phyloP scores from a whole-genome alignment of 2,329 filamentous ascomycete species.

The Aotearoamyces nothofagi region DNA sequence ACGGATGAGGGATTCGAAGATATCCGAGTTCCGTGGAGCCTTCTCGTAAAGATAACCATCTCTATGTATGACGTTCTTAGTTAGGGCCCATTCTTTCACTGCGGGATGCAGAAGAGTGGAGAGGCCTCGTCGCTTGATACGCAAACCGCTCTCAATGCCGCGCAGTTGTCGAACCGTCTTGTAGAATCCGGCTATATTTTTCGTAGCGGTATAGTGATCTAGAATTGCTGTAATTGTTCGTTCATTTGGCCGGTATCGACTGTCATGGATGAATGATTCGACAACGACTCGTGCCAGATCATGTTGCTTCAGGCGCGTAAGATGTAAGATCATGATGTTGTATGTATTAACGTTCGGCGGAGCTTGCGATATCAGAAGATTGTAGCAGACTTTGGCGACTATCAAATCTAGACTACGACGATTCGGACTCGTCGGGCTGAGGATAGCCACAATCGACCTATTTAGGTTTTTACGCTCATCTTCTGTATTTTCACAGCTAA shows the following conservation, averaged over 20 bases:
- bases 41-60: constrained; percentile 10
- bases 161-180: constrained; percentile 15
- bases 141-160: constrained; percentile 9
- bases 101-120: constrained; percentile 2
- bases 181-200: constrained; percentile 12
- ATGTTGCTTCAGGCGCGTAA: constrained; percentile 34
- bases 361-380: constrained; percentile 44
- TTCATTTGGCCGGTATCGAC: constrained; percentile 11
- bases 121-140: constrained; percentile 6
- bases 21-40: constrained; percentile 8
- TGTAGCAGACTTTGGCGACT: constrained; percentile 35
- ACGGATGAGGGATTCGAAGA: constrained; percentile 16
- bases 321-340: constrained; percentile 55
- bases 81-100: constrained; percentile 11
- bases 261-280: constrained; percentile 30
- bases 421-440: constrained; percentile 4
- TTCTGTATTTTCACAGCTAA: constrained; percentile 4
- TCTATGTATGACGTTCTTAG: constrained; percentile 9
- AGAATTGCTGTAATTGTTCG: constrained; percentile 14
- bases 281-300: constrained; percentile 37
- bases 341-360: constrained; percentile 54
- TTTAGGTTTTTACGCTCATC: constrained; percentile 11
- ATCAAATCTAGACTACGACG: constrained; percentile 11
- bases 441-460: constrained; percentile 9
- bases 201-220: constrained; percentile 14